These are phyloP conservation scores for Avena atlantica DNA, from an alignment of 176 grass and related monocot species.

Conservation along the genomic window DNA sequence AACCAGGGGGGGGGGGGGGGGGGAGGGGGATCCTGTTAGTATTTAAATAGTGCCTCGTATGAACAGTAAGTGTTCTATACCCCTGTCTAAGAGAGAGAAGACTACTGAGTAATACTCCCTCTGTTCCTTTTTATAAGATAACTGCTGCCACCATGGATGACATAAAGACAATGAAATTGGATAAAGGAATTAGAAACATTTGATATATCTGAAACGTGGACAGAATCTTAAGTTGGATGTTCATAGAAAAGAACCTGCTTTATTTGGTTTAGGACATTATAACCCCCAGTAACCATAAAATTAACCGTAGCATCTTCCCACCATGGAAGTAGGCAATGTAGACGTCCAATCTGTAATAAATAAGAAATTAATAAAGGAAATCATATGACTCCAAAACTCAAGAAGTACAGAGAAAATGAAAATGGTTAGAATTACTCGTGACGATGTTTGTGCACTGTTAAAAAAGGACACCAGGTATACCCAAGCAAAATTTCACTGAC, in stretches of 20 bases:
- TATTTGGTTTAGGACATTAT: constrained; percentile 84
- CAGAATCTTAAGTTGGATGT: constrained; percentile 11
- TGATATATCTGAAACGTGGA: neutral
- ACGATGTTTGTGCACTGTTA: neutral
- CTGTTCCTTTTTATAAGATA: too few species aligned
- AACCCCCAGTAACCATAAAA: constrained; percentile 93
- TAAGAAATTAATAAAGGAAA: neutral
- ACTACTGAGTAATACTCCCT: neutral
- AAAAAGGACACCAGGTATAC: constrained; percentile 17
- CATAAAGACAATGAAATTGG: neutral
- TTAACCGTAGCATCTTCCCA: constrained; percentile 92
- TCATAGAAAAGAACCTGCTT: constrained; percentile 61
- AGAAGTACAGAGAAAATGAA: neutral
- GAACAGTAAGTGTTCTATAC: neutral
- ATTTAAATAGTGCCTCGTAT: neutral
- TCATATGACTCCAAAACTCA: neutral
- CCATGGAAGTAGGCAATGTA: constrained; percentile 93
- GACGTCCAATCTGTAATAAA: constrained; percentile 70
- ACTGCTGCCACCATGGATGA: neutral
- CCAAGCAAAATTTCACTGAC: neutral
- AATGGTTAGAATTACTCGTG: neutral
- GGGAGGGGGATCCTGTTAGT: too few species aligned
- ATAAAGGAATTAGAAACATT: constrained; percentile 2
- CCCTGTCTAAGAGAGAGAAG: neutral
- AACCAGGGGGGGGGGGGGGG: too few species aligned